A percentile compares a stretch with the other conserved stretches of the same genome.
Evolutionary conservation across 129 eudicot genomes (phyloP).

Genomic region (Helianthus tuberosus): DNA sequence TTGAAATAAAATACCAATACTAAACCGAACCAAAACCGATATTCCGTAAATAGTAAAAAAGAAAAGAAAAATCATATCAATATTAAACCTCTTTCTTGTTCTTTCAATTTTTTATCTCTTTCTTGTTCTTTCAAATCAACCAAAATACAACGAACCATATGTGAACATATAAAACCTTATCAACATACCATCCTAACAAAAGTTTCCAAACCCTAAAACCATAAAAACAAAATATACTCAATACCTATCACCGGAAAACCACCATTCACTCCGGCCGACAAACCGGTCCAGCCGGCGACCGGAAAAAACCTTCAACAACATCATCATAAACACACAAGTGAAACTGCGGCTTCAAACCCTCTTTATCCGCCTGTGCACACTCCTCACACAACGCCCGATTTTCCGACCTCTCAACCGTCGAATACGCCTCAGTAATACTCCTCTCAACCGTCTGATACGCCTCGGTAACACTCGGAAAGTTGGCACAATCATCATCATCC

Average conservation of each 20-base stretch:
- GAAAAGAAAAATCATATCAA: neutral
- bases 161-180: neutral
- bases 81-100: neutral
- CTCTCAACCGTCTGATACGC: slow-evolving; percentile 1
- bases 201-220: neutral
- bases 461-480: neutral
- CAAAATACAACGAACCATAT: neutral
- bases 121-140: neutral
- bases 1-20: neutral
- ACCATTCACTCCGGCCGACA: neutral
- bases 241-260: no score
- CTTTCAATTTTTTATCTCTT: neutral
- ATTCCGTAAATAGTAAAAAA: neutral
- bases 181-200: neutral
- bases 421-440: neutral
- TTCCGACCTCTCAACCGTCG: neutral
- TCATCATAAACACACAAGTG: slow-evolving; percentile 45
- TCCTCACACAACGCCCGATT: slow-evolving; percentile 26
- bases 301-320: slow-evolving; percentile 3
- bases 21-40: neutral
- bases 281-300: neutral
- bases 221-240: neutral
- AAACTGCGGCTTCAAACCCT: slow-evolving; percentile 31
- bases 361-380: slow-evolving; percentile 17
- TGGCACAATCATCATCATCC: neutral